Conservation (phyloP, 78 protist species). For the Dictyostelium capitatum region DNA sequence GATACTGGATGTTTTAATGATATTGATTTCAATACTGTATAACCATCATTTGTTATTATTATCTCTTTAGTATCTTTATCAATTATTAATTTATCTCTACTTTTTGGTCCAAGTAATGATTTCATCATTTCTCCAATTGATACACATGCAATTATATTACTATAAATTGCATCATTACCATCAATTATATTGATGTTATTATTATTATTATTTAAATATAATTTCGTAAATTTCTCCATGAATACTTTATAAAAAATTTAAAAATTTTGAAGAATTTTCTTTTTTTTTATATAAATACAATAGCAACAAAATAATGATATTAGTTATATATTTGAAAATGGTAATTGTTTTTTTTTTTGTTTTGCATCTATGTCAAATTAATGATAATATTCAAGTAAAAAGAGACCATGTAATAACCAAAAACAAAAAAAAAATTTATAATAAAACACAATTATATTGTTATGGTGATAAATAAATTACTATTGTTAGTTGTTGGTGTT, state of each 20-base stretch:
- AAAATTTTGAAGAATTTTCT: too few species aligned
- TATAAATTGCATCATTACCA: constrained; percentile 19
- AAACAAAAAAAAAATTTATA: neutral
- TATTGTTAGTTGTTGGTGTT: too few species aligned
- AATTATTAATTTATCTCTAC: constrained; percentile 63
- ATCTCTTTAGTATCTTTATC: constrained; percentile 17
- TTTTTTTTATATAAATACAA: too few species aligned
- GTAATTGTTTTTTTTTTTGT: too few species aligned
- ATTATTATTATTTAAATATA: neutral
- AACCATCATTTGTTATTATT: constrained; percentile 53
- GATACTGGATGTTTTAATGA: constrained; percentile 56
- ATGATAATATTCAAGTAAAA: too few species aligned
- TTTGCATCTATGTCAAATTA: too few species aligned
- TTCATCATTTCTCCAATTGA: constrained; percentile 30
- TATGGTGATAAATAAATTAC: too few species aligned
- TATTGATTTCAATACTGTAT: constrained; percentile 65
- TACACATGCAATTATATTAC: constrained; percentile 60
- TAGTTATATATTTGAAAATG: too few species aligned
- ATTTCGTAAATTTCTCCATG: neutral
- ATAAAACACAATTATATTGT: too few species aligned
- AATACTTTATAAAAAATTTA: neutral
- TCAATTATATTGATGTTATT: neutral
- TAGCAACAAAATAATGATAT: too few species aligned
- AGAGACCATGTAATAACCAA: too few species aligned
- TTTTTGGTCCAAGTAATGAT: constrained; percentile 18